phyloP scores from a whole-genome alignment of 495 filamentous ascomycete genomes.

The Penicillium coffeae region DNA sequence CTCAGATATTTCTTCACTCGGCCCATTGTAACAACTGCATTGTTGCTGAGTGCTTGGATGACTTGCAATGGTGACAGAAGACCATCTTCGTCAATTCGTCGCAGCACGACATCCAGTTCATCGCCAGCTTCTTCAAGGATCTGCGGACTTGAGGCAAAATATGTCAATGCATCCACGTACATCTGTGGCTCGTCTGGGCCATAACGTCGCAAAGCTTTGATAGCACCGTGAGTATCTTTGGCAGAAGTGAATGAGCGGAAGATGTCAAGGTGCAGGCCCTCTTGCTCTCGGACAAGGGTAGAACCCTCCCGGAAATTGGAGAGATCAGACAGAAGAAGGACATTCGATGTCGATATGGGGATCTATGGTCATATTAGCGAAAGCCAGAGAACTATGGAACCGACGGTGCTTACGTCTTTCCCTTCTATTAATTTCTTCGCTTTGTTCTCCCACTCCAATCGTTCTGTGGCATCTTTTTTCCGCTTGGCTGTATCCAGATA shows the following conservation, averaged over 20 bases:
- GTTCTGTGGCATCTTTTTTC: slow-evolving; percentile 51
- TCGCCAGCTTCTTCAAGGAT: slow-evolving; percentile 83
- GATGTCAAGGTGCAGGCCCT: slow-evolving; percentile 89
- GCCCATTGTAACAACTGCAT: slow-evolving; percentile 91
- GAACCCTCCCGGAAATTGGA: slow-evolving; percentile 88
- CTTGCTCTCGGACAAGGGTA: slow-evolving; percentile 87
- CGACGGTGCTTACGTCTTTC: slow-evolving; percentile 52
- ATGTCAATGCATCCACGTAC: slow-evolving; percentile 87
- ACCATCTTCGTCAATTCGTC: slow-evolving; percentile 82
- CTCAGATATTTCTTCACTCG: slow-evolving; percentile 91
- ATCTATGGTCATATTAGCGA: slow-evolving; percentile 44
- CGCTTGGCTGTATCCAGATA: slow-evolving; percentile 83
- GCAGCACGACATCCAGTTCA: slow-evolving; percentile 72
- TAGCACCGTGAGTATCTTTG: slow-evolving; percentile 85
- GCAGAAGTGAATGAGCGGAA: slow-evolving; percentile 95
- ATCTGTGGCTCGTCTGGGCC: slow-evolving; percentile 88
- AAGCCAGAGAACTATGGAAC: neutral
- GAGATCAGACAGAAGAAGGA: slow-evolving; percentile 86
- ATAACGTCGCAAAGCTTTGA: slow-evolving; percentile 85
- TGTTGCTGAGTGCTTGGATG: slow-evolving; percentile 83
- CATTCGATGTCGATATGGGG: slow-evolving; percentile 89
- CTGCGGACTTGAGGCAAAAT: slow-evolving; percentile 80
- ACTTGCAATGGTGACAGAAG: slow-evolving; percentile 96
- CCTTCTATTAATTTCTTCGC: slow-evolving; percentile 79
- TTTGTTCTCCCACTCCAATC: slow-evolving; percentile 74